Evolutionary conservation across 2,329 filamentous ascomycete species (phyloP), one percentile per base, ranked within the genome.

Genomic region (Aspergillus ochraceus): DNA sequence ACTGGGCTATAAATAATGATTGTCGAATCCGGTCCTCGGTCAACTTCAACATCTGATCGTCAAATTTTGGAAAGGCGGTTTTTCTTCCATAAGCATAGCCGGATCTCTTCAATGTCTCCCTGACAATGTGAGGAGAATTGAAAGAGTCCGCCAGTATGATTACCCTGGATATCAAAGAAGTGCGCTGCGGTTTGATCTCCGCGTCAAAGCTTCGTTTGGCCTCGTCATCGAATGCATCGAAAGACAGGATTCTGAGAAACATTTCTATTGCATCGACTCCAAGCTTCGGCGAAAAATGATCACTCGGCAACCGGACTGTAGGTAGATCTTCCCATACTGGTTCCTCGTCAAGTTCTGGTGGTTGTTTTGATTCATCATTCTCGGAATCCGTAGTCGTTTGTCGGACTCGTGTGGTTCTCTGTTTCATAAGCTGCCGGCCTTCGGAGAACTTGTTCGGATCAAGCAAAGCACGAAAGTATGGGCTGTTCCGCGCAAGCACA

Each of bases 361-460:
- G 30, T 11, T 49, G 26, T n/a, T 49, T 42, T 26, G n/a, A 4
- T 24, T 17, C 3, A 19, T 36, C 46, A 22, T 11, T 30, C 17
- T 12, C 24, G 14, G 36, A 2, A 19, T 49, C 32, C 11, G 49
- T 11, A 4, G 39, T 30, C 30, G 11, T 17, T 36, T 26, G 45
- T n/a, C 36, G 49, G 29, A n/a, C 36, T 3, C 32, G 20, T 17
- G 12, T 52, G 61, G 66, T 51, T 61, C 72, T 66, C 30, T 71
- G 69, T 24, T 70, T 65, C 55, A 68, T 64, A 59, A 79, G 66
- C 4, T 66, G 52, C 52, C 69, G 70, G 6, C 78, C 77, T 60
- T 80, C 78, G 2, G 68, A 69, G 56, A 80, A 80, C 56, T 79
- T 80, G 14, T 71, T 64, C 2, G 76, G 73, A 39, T 80, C 76